Evolutionary conservation across 345 rosid species (phyloP).

Genomic region (Eucalyptus regnans): DNA sequence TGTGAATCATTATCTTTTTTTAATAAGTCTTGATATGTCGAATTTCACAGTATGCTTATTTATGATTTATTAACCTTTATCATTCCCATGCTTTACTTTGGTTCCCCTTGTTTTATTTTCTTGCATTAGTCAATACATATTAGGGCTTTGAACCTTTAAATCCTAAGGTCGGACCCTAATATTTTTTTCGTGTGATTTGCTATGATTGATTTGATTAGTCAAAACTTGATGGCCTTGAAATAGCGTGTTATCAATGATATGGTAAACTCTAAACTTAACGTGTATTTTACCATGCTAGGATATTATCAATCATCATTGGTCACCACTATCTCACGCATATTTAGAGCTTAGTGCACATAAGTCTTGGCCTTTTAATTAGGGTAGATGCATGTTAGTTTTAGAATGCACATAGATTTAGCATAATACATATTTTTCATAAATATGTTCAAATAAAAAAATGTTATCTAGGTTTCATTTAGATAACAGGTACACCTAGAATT

Average conservation of each 20-base stretch:
- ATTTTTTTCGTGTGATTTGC: background rate
- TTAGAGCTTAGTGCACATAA: background rate
- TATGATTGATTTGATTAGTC: background rate
- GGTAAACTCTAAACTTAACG: background rate
- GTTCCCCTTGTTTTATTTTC: background rate
- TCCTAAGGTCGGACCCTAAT: background rate
- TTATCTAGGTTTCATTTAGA: too few species aligned
- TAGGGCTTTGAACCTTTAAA: background rate
- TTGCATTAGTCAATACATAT: background rate
- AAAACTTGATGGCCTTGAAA: background rate
- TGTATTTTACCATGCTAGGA: background rate
- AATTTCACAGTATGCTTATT: background rate
- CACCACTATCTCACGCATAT: background rate
- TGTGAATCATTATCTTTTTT: too few species aligned
- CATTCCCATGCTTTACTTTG: background rate
- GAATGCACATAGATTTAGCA: too few species aligned
- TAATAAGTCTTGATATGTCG: background rate
- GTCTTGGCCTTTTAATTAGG: too few species aligned
- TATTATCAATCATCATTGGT: background rate
- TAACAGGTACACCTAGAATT: too few species aligned
- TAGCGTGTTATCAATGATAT: background rate
- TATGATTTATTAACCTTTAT: background rate
- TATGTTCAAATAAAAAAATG: too few species aligned
- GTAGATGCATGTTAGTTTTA: too few species aligned
- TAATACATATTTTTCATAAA: too few species aligned